Evolutionary conservation across 2,329 filamentous ascomycete genomes (phyloP).

Genomic region (Aotearoamyces nothofagi): DNA sequence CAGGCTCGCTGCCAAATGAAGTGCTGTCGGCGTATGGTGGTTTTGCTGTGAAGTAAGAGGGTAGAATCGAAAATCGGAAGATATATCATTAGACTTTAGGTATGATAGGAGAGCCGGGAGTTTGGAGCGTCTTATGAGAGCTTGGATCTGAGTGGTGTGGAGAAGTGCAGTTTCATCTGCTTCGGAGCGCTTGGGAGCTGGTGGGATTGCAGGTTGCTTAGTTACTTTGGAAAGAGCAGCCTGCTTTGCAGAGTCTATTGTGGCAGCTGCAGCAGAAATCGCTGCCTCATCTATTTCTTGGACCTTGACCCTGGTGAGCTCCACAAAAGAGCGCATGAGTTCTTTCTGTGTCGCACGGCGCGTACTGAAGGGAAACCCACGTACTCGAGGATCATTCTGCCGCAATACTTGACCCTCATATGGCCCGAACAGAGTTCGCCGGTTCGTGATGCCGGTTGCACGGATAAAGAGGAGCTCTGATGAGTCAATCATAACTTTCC

Average conservation of each 20-base stretch:
- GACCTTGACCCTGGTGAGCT: constrained; percentile 82
- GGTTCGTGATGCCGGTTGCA: constrained; percentile 75
- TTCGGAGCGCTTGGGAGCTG: constrained; percentile 54
- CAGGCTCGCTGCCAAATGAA: constrained; percentile 74
- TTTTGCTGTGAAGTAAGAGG: constrained; percentile 51
- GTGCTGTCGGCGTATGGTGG: constrained; percentile 61
- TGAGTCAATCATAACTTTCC: constrained; percentile 73
- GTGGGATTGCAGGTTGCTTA: constrained; percentile 30
- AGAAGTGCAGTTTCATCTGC: constrained; percentile 71
- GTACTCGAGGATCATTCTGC: constrained; percentile 63
- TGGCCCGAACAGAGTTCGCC: constrained; percentile 75
- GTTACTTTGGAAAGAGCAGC: constrained; percentile 21
- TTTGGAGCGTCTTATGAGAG: constrained; percentile 78
- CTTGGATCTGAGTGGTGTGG: constrained; percentile 80
- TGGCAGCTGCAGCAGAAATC: constrained; percentile 30
- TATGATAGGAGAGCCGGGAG: constrained; percentile 78
- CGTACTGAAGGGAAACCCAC: constrained; percentile 88
- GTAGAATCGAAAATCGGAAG: constrained; percentile 59
- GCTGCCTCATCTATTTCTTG: constrained; percentile 58
- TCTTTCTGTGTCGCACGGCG: constrained; percentile 84
- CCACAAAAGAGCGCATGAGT: constrained; percentile 86
- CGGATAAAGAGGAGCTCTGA: constrained; percentile 79
- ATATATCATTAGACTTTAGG: constrained; percentile 58
- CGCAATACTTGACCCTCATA: constrained; percentile 79
- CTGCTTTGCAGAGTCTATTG: constrained; percentile 29